phyloP scores from a whole-genome alignment of 208 protist species.

The Acanthamoeba sp. region DNA sequence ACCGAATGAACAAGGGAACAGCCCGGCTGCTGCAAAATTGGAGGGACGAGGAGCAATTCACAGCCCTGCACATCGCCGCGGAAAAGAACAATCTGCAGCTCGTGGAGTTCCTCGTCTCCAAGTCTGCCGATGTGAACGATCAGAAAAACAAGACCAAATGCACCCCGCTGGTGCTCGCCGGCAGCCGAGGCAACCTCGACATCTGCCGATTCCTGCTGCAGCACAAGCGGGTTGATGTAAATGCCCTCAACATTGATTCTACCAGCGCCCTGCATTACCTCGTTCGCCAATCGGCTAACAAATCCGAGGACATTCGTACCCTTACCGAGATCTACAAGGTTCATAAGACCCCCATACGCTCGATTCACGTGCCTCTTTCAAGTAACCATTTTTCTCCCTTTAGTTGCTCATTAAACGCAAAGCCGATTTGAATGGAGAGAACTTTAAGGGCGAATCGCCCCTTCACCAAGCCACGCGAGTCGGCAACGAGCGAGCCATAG shows the following conservation, averaged over 20 bases:
- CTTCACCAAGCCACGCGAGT: constrained; percentile 68
- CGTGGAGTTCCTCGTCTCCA: constrained; percentile 50
- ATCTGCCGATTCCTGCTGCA: constrained; percentile 40
- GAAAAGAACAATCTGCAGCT: constrained; percentile 58
- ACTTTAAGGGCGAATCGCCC: constrained; percentile 69
- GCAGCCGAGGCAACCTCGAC: constrained; percentile 20
- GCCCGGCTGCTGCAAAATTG: constrained; percentile 40
- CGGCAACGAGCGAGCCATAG: constrained; percentile 60
- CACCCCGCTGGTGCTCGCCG: constrained; percentile 61
- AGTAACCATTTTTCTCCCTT: background rate
- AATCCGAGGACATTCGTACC: constrained; percentile 6
- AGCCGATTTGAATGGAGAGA: constrained; percentile 53
- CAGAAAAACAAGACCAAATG: constrained; percentile 63
- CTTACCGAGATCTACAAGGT: constrained; percentile 60
- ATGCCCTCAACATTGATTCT: constrained; percentile 46
- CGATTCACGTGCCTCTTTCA: background rate
- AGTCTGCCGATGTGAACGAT: constrained; percentile 64
- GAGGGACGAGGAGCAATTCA: constrained; percentile 65
- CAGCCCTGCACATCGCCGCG: constrained; percentile 61
- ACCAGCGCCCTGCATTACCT: constrained; percentile 60
- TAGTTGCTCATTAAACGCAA: constrained; percentile 66
- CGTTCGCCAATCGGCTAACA: background rate
- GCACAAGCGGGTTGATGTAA: constrained; percentile 61
- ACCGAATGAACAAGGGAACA: constrained; percentile 3
- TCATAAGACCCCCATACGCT: background rate